Base-by-base conservation (phyloP, 1,139 yeast species). In the Geotrichum bryndzae region DNA sequence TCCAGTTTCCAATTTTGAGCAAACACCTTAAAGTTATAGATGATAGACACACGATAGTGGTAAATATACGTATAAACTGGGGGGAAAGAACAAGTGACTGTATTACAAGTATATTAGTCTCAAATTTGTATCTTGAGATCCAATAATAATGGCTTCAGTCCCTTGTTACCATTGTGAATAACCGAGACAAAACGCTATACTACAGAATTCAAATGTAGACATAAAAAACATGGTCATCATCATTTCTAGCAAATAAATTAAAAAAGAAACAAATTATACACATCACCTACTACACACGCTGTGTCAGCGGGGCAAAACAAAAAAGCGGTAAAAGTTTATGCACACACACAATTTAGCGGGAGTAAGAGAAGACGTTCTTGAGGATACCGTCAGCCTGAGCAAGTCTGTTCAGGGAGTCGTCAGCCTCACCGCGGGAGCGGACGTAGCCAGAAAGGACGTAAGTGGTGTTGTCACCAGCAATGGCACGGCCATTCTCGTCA, bases 341-440 rank as follows among this genome's bases (percentile, higher is more conserved):
- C 4, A 38, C 6, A 4, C 45, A 38, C 18, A 38, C 33, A 29
- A 63, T 79, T 87, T 91, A 91, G 88, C 97, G 97, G 84, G 96
- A 88, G 95, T 91, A 92, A 79, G 95, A 84, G 96, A 96, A 92
- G 85, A 92, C 98, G 85, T 91, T 91, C 86, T 89, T 89, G 82
- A 94, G 85, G 80, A 94, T 85, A 84, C 98, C 99, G 80, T 94
- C 99, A 79, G 87, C 89, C 85, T 95, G 98, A 76, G 98, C 96
- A 80, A 94, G 90, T 87, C 99, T 92, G 96, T 94, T 94, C 80
- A 94, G 83, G 73, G 97, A 91, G 84, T 94, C 99, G 78, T 94
- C 99, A 77, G 97, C 90, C 85, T 94, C 99, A 79, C 90, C 92
- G 79, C 87, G 84, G 73, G 85, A 79, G 81, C 91, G 86, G 80